phyloP scores from a whole-genome alignment of 2,329 filamentous ascomycete species.

The Monilinia vaccinii-corymbosi region DNA sequence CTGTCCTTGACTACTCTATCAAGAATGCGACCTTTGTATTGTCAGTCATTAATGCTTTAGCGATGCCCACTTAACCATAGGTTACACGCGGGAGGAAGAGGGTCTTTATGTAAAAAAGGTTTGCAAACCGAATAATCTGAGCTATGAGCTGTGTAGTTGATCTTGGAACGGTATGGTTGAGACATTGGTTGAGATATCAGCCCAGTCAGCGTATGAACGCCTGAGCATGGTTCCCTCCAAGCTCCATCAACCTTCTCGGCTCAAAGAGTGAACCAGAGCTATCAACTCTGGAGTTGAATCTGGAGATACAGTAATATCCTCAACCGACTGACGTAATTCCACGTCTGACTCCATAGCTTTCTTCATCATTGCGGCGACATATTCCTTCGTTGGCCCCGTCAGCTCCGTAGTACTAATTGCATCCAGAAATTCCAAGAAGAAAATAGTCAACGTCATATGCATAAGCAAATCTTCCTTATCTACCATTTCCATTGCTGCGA shows the following conservation, averaged over 20 bases:
- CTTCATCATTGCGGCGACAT: conserved; percentile 22
- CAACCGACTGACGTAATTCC: conserved; percentile 24
- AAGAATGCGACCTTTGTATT: background rate
- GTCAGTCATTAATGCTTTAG: background rate
- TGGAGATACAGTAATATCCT: conserved; percentile 20
- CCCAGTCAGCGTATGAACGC: background rate
- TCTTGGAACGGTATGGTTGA: too few relatives aligned
- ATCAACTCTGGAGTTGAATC: conserved; percentile 25
- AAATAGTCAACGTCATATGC: conserved; percentile 29
- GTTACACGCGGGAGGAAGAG: background rate
- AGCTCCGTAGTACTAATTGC: conserved; percentile 26
- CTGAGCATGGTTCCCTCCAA: conserved; percentile 15
- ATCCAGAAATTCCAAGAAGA: conserved; percentile 28
- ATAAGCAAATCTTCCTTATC: conserved; percentile 29
- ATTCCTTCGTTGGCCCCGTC: conserved; percentile 21
- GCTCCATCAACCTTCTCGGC: conserved; percentile 7
- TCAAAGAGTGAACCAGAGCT: conserved; percentile 15
- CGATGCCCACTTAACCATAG: conserved; percentile 1
- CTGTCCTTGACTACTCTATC: background rate
- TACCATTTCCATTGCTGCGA: conserved; percentile 28
- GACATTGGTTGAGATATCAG: background rate
- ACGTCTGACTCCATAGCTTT: conserved; percentile 21
- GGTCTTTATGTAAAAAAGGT: background rate
- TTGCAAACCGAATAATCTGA: background rate
- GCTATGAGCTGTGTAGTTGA: background rate